phyloP scores from a whole-genome alignment of 2,329 filamentous ascomycete species.

The Fusarium sp. region DNA sequence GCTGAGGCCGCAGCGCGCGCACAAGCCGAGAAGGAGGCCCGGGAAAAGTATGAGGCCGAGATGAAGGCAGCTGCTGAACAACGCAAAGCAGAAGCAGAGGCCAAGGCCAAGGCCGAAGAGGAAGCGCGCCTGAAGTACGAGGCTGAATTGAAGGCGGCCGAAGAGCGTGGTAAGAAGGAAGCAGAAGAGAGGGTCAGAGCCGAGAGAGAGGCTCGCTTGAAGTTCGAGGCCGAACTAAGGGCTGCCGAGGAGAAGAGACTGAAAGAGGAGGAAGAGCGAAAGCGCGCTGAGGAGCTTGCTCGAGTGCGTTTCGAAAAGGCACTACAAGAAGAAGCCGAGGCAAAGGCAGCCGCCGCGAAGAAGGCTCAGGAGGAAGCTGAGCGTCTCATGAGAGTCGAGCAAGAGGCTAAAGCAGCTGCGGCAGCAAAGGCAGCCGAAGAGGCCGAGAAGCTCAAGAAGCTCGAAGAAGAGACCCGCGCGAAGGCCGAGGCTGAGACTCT shows the following conservation, averaged over 20 bases:
- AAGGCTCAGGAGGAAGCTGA: conserved; percentile 60
- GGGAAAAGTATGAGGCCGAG: conserved; percentile 62
- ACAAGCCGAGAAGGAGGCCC: conserved; percentile 56
- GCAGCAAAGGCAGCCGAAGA: conserved; percentile 56
- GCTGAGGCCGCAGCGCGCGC: conserved; percentile 39
- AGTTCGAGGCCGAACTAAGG: conserved; percentile 58
- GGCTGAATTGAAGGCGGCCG: conserved; percentile 59
- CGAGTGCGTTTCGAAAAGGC: conserved; percentile 58
- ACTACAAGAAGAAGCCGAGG: conserved; percentile 58
- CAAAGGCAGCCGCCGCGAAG: conserved; percentile 58
- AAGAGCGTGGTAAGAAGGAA: conserved; percentile 61
- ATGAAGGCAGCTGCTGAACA: conserved; percentile 60
- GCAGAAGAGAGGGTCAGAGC: conserved; percentile 61
- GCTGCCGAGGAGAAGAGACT: conserved; percentile 60
- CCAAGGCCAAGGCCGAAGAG: conserved; percentile 60
- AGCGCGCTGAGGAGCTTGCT: conserved; percentile 64
- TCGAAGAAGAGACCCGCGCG: conserved; percentile 58
- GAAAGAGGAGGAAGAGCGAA: conserved; percentile 56
- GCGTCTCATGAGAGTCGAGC: conserved; percentile 55
- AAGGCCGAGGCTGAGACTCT: conserved; percentile 56
- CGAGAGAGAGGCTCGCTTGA: conserved; percentile 55
- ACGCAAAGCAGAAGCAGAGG: conserved; percentile 62
- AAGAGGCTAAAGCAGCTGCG: conserved; percentile 58
- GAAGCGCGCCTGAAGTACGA: conserved; percentile 63
- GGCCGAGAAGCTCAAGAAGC: conserved; percentile 59